phyloP scores from a whole-genome alignment of 1,284 basidiomycete species.

The Leccinum insigne region DNA sequence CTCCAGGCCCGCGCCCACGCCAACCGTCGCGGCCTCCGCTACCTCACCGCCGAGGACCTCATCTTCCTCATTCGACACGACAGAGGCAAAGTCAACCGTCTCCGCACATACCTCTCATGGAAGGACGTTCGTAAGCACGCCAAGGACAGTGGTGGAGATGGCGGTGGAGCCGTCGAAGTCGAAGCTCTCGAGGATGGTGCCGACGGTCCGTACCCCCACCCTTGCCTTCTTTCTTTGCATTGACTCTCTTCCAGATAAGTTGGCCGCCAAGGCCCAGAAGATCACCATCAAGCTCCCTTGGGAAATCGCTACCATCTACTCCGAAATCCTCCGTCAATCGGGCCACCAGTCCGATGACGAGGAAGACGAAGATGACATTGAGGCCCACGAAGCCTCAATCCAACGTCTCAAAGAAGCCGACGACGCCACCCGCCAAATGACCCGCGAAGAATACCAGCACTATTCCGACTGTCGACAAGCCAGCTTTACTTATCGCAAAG shows the following conservation, averaged over 20 bases:
- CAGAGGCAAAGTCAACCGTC: slow-evolving; percentile 90
- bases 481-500: slow-evolving; percentile 96
- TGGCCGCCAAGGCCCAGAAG: slow-evolving; percentile 85
- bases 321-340: slow-evolving; percentile 73
- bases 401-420: slow-evolving; percentile 93
- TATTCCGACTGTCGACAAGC: slow-evolving; percentile 98
- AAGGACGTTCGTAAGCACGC: slow-evolving; percentile 97
- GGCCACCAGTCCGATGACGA: slow-evolving; percentile 87
- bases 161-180: slow-evolving; percentile 77
- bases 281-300: slow-evolving; percentile 96
- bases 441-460: slow-evolving; percentile 94
- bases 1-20: slow-evolving; percentile 88
- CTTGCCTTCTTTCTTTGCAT: background rate
- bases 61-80: slow-evolving; percentile 97
- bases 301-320: slow-evolving; percentile 93
- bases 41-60: slow-evolving; percentile 90
- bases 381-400: slow-evolving; percentile 94
- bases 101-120: slow-evolving; percentile 96
- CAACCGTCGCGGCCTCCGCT: slow-evolving; percentile 80
- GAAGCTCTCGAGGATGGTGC: slow-evolving; percentile 74
- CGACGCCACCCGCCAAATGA: slow-evolving; percentile 95
- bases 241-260: slow-evolving; percentile 57
- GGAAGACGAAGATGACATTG: slow-evolving; percentile 95
- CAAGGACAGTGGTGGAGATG: slow-evolving; percentile 83
- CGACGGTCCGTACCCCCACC: slow-evolving; percentile 48